These are phyloP conservation scores for Brassica cretica DNA, from an alignment of 345 rosid species.

Conservation along the genomic window DNA sequence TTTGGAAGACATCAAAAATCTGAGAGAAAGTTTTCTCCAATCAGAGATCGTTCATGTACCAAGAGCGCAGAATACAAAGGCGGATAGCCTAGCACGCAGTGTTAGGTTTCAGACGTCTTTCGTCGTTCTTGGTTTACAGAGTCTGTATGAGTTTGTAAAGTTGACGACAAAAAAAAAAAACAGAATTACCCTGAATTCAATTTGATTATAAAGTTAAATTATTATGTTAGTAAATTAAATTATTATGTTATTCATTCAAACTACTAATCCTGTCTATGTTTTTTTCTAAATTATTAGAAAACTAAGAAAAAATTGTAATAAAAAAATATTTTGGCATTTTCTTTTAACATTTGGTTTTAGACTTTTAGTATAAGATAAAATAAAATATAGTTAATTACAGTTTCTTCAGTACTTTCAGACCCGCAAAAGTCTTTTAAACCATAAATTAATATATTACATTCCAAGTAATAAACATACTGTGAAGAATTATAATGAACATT, in stretches of 20 bases:
- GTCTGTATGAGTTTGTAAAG: too few relatives aligned
- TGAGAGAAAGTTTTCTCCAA: too few relatives aligned
- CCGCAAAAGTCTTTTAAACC: not conserved
- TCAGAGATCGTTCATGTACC: too few relatives aligned
- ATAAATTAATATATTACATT: constrained; percentile 13
- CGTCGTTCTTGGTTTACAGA: too few relatives aligned
- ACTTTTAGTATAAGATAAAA: not conserved
- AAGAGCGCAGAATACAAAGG: too few relatives aligned
- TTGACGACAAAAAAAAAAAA: too few relatives aligned
- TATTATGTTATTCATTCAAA: not conserved
- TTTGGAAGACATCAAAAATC: too few relatives aligned
- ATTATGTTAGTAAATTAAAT: not conserved
- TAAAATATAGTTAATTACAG: not conserved
- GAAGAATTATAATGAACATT: constrained; percentile 2
- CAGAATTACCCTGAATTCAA: not conserved
- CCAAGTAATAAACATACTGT: constrained; percentile 11
- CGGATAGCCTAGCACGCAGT: too few relatives aligned
- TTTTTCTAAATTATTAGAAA: not conserved
- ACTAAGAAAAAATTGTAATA: not conserved
- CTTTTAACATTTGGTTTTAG: not conserved
- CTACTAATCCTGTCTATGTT: not conserved
- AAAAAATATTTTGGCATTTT: not conserved
- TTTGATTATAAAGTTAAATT: not conserved
- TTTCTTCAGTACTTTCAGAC: not conserved
- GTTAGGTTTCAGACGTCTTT: too few relatives aligned